phyloP scores from a whole-genome alignment of 2,329 filamentous ascomycete genomes.

The Byssothecium circinans region DNA sequence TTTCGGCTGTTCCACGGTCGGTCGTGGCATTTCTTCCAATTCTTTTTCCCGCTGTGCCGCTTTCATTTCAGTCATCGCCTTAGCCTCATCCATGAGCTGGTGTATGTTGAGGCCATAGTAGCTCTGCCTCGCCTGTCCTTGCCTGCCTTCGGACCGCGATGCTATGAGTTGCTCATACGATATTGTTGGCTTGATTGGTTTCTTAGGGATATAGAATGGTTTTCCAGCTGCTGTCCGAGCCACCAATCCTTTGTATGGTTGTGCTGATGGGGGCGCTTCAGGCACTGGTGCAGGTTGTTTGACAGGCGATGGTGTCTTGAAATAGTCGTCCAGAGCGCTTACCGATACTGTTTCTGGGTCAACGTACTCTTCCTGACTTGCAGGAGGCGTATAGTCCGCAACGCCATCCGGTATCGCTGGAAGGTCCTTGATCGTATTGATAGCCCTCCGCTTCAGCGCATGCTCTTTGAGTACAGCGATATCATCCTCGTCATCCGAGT shows the following conservation, averaged over 20 bases:
- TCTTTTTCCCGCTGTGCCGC: constrained; percentile 25
- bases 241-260: constrained; percentile 20
- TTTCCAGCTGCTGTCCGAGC: constrained; percentile 60
- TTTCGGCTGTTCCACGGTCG: constrained; percentile 43
- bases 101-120: constrained; percentile 96
- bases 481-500: constrained; percentile 47
- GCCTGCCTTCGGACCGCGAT: constrained; percentile 62
- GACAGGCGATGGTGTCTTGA: constrained; percentile 29
- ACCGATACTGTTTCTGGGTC: constrained; percentile 34
- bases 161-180: constrained; percentile 70
- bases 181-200: constrained; percentile 50
- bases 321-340: constrained; percentile 32
- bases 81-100: constrained; percentile 71
- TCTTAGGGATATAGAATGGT: constrained; percentile 58
- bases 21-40: constrained; percentile 30
- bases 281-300: constrained; percentile 18
- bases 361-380: constrained; percentile 34
- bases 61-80: constrained; percentile 57
- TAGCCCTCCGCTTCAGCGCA: constrained; percentile 37
- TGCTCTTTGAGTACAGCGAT: constrained; percentile 45
- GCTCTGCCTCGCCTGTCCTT: constrained; percentile 69
- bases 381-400: constrained; percentile 36
- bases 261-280: constrained; percentile 17
- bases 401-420: constrained; percentile 25
- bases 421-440: constrained; percentile 32